Evolutionary conservation across 2,329 filamentous ascomycete species (phyloP), one percentile per base, ranked within the genome.

Genomic region (Blastomyces gilchristii): DNA sequence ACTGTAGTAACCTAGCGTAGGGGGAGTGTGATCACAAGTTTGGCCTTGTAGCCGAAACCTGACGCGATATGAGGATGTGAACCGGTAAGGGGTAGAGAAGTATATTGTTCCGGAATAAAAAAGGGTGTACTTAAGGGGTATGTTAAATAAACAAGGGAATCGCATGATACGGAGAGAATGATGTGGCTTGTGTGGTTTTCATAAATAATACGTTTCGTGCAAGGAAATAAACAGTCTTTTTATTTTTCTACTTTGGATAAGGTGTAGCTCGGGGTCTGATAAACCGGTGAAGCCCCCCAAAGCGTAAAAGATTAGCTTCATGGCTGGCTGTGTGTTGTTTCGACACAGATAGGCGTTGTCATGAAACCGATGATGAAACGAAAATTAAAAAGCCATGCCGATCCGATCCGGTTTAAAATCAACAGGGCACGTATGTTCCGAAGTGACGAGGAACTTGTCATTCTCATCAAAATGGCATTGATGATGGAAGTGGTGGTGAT

Each of bases 331-430:
- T 47, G 45, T 47, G 45, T n/a, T 25, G 18, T 49, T 49, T 50
- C n/a, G 22, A 25, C n/a, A 22, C 7, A 50, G n/a, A 50, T 28
- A 2, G 47, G n/a, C 9, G 9, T 3, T 34, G 16, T 16, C 31
- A 18, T 18, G 28, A 41, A 57, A 11, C 5, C 16, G 12, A 45
- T 37, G n/a, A 22, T 34, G 9, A 7, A 41, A 39, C 7, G 31
- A 7, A 37, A 39, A 41, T 57, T 66, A 75, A 63, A 73, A 75
- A 7, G 73, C 73, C 39, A 75, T 22, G 14, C 73, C 73, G 49
- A 75, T 70, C 52, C 63, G 63, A 60, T 53, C 65, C 58, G 49
- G 57, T 52, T 53, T 65, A 49, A 37, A 67, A 31, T 47, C 37
- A 31, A n/a, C 37, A 28, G 47, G 47, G 25, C 3, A 2, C 8